Base-by-base conservation (phyloP, 768 basidiomycete genomes). In the Xerocomellus chrysenteron region DNA sequence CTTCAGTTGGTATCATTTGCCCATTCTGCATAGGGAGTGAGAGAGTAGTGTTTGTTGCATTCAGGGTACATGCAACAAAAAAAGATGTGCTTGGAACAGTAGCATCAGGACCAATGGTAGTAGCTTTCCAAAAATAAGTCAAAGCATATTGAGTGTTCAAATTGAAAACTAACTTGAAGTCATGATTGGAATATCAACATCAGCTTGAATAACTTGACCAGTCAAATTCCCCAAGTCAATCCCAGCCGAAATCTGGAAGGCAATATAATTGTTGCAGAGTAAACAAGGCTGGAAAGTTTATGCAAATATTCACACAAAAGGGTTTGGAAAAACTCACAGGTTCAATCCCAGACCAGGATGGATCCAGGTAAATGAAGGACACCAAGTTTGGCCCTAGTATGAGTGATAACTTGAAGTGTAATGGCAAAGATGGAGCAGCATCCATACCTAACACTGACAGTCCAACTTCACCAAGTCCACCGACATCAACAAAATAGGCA, bases 41-140 rank as follows among this genome's bases (percentile, higher is more conserved):
- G 2, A 26, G 9, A 3, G 13, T 14, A 4, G 37, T 6, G 4
- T 39, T 17, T 37, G 14, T 37, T 30, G 52, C n/a, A 41, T 42
- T 30, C 7, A 60, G 14, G 19, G 43, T 46, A 5, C 60, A 61
- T 56, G 47, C 57, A 12, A 50, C 47, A 53, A 50, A 61, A 40
- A 43, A 50, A 2, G 47, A 10, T 28, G 40, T 47, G 17, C 8
- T 32, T 39, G 54, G 24, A 17, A 48, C 10, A 16, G 7, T 21
- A 11, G 24, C 3, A 0, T 26, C n/a, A 30, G 9, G 0, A n/a
- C 13, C 3, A 0, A 28, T 6, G 5, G 14, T 17, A 1, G 14
- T 45, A 16, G 7, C 36, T 45, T 45, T 30, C 28, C 44, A 32
- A 32, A 30, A n/a, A 45, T 16, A 30, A 30, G 16, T 30, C 4